Percentiles rank a stretch among this genome's conserved stretches.
Conservation (phyloP, 495 filamentous ascomycete genomes). For the Astrothelium macrocarpum region DNA sequence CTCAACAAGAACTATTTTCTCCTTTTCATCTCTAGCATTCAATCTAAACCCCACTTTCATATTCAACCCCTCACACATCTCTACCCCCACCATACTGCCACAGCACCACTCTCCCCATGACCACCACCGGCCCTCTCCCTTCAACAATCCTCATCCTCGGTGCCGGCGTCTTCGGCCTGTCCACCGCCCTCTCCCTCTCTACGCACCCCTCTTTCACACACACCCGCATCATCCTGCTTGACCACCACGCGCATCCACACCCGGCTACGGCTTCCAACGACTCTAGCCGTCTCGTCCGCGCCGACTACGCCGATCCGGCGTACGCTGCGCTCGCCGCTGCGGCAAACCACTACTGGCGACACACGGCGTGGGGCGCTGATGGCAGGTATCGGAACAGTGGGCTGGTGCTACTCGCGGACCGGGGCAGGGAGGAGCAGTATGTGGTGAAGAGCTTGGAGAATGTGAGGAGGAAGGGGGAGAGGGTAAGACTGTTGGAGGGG, state of each 20-base stretch:
- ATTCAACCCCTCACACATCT: too few relatives aligned
- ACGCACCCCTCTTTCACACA: conserved; percentile 14
- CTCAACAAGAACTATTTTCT: too few relatives aligned
- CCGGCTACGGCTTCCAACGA: conserved; percentile 29
- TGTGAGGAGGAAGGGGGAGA: conserved; percentile 39
- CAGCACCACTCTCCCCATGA: not conserved
- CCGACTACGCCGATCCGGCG: conserved; percentile 67
- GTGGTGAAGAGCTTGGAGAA: conserved; percentile 57
- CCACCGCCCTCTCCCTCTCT: conserved; percentile 25
- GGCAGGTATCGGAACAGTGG: conserved; percentile 70
- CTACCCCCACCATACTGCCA: too few relatives aligned
- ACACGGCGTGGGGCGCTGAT: conserved; percentile 45
- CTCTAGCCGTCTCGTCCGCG: conserved; percentile 43
- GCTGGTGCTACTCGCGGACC: conserved; percentile 53
- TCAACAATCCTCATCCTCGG: conserved; percentile 30
- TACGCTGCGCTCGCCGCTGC: conserved; percentile 60
- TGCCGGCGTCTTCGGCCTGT: conserved; percentile 32
- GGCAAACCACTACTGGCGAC: conserved; percentile 65
- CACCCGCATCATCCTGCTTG: conserved; percentile 25
- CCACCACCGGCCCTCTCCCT: conserved; percentile 9
- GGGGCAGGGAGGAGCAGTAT: conserved; percentile 42
- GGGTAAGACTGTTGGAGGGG: conserved; percentile 17
- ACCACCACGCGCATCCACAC: conserved; percentile 24
- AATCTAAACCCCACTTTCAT: too few relatives aligned
- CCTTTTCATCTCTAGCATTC: too few relatives aligned